Percentiles rank a stretch among this genome's conserved stretches.
Evolutionary conservation across 306 rosid species (phyloP).

Genomic region (Neltuma alba): DNA sequence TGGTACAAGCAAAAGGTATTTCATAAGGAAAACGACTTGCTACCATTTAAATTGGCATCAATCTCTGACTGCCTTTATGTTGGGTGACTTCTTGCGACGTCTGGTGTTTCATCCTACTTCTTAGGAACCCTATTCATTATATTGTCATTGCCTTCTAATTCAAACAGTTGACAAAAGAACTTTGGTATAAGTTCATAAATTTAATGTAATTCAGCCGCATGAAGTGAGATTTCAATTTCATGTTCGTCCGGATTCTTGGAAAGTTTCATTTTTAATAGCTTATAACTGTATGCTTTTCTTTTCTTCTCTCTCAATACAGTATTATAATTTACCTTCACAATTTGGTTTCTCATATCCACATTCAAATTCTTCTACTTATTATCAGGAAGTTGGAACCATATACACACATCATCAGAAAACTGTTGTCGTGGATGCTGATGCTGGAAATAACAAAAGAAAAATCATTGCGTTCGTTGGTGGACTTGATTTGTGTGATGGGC

Average conservation of each 20-base stretch:
- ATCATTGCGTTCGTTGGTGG: constrained; percentile 93
- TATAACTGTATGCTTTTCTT: background rate
- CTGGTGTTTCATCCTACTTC: too few relatives aligned
- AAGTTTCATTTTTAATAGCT: constrained; percentile 23
- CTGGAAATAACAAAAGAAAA: constrained; percentile 76
- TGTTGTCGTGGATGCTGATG: constrained; percentile 87
- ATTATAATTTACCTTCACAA: background rate
- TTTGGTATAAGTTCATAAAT: too few relatives aligned
- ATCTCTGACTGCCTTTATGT: too few relatives aligned
- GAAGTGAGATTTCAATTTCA: constrained; percentile 28
- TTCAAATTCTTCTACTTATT: constrained; percentile 37
- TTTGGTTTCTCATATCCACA: constrained; percentile 20
- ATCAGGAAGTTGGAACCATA: constrained; percentile 88
- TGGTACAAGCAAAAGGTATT: constrained; percentile 85
- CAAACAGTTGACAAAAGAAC: too few relatives aligned
- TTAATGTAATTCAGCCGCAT: too few relatives aligned
- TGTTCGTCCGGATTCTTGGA: constrained; percentile 8
- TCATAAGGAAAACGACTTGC: background rate
- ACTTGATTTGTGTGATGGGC: constrained; percentile 94
- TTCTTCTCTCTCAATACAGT: background rate
- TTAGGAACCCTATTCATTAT: too few relatives aligned
- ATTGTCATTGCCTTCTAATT: too few relatives aligned
- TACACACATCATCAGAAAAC: constrained; percentile 99
- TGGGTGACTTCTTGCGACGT: too few relatives aligned
- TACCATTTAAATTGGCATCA: too few relatives aligned